Base-by-base conservation (phyloP, 2,329 filamentous ascomycete species). In the Neonectria hederae region DNA sequence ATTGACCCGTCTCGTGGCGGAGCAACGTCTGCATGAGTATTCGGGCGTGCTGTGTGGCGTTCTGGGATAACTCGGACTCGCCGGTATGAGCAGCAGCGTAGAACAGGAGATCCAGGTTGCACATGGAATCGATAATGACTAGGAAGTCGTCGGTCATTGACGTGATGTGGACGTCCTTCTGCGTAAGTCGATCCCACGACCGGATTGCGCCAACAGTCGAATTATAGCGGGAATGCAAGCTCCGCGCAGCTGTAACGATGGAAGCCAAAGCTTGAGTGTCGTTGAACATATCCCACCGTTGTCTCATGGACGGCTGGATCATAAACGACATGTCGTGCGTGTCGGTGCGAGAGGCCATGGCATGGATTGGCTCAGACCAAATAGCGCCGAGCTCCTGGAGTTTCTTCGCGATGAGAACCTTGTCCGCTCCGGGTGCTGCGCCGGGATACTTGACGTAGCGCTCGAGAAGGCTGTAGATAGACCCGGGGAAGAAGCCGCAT, bases 271-370 rank as follows among this genome's bases (percentile, higher is more conserved):
- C 82, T 22, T 75, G 59, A 2, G 65, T 51, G 45, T 83, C 79
- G 0, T 78, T 76, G 0, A 79, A 77, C 6, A 85, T 73, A 40
- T 85, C 82, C 81, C 83, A 86, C 4, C 82, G 78, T 14, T 80
- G 80, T 40, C 81, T 82, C 55, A 84, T 75, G 1, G 81, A 81
- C 0, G 84, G 84, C 22, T 83, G 79, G 4, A 86, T 82, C 67
- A 87, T 86, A 66, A 87, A 87, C 0, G 82, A 83, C 75, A 87
- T 80, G 53, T 87, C 84, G 59, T 87, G 85, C 0, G 84, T 87
- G 58, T 86, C 83, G 4, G 78, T 84, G 5, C 81, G 77, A 75
- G 32, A 60, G 22, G 65, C 79, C 61, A 63, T 68, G 4, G 57
- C 55, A 17, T 71, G 78, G 0, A 83, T 68, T 0, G 79, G 79